Conservation (phyloP, 2,329 filamentous ascomycete genomes). For the Xylariomycetidae sp. region DNA sequence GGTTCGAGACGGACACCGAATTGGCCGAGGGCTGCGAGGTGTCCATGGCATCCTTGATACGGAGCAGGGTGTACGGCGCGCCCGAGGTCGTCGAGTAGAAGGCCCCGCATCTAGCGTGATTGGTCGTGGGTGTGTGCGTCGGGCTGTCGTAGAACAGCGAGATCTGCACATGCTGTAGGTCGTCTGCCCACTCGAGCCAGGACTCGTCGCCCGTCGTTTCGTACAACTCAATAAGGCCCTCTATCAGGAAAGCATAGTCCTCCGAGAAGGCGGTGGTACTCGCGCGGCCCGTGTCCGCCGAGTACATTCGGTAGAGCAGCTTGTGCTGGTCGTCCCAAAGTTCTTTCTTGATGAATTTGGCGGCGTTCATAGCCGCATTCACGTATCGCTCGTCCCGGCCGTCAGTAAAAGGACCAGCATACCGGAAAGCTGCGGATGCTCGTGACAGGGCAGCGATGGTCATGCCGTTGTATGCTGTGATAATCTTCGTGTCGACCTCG, state of each 20-base stretch:
- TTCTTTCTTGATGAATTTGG: conserved; percentile 65
- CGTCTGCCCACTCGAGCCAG: conserved; percentile 76
- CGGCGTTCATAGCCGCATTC: conserved; percentile 61
- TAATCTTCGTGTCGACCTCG: conserved; percentile 80
- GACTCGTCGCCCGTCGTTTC: conserved; percentile 72
- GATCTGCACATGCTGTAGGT: conserved; percentile 72
- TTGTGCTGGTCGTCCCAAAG: conserved; percentile 64
- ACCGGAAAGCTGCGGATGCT: conserved; percentile 62
- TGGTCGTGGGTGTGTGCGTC: conserved; percentile 25
- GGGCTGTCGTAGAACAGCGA: conserved; percentile 69
- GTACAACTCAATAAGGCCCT: conserved; percentile 79
- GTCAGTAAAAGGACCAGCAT: conserved; percentile 47
- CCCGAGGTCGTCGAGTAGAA: conserved; percentile 68
- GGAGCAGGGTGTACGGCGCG: conserved; percentile 69
- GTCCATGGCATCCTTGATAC: conserved; percentile 94
- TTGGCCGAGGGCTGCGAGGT: conserved; percentile 87
- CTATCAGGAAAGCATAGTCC: conserved; percentile 87
- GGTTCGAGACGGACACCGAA: conserved; percentile 76
- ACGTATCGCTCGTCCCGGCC: conserved; percentile 58
- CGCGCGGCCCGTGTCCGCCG: conserved; percentile 59
- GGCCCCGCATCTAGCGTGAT: conserved; percentile 45
- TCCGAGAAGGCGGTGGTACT: conserved; percentile 76
- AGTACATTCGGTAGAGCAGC: conserved; percentile 70
- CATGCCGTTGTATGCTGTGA: conserved; percentile 84
- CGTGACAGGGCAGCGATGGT: conserved; percentile 79